These are phyloP conservation scores for Wickerhamiella vanderwaltii DNA, from an alignment of 805 yeast species.

Conservation along the genomic window DNA sequence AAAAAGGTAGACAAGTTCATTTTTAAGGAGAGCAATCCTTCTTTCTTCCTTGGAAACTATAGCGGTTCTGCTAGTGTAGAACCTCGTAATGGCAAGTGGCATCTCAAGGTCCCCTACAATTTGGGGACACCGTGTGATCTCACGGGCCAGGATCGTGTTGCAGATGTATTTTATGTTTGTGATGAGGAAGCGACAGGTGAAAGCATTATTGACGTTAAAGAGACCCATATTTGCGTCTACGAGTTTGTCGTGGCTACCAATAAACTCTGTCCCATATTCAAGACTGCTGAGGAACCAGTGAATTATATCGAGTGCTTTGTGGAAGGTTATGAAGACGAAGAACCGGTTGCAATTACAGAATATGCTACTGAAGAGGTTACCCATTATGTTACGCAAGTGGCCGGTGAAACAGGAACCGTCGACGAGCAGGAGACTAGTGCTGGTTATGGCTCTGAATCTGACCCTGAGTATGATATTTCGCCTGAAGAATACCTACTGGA, in stretches of 20 bases:
- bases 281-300: slow-evolving; percentile 5
- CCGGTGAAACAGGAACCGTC: too few relatives aligned
- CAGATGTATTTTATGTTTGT: slow-evolving; percentile 49
- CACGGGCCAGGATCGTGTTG: slow-evolving; percentile 39
- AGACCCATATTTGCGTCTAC: slow-evolving; percentile 19
- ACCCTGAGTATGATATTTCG: too few relatives aligned
- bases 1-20: neutral
- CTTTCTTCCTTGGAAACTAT: neutral
- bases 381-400: too few relatives aligned
- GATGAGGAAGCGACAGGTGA: slow-evolving; percentile 26
- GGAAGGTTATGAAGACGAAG: neutral
- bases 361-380: too few relatives aligned
- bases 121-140: slow-evolving; percentile 51
- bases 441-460: too few relatives aligned
- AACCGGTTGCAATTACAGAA: neutral
- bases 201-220: slow-evolving; percentile 11
- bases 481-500: too few relatives aligned
- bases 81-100: slow-evolving; percentile 13
- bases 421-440: too few relatives aligned
- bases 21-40: neutral
- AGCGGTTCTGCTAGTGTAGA: slow-evolving; percentile 11
- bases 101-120: slow-evolving; percentile 19
- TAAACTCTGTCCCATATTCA: slow-evolving; percentile 16
- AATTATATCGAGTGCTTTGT: slow-evolving; percentile 13
- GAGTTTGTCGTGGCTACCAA: slow-evolving; percentile 15